Evolutionary conservation across 2,329 filamentous ascomycete genomes (phyloP), one percentile per base, ranked within the genome.

Genomic region (Aurifilum marmelostoma): DNA sequence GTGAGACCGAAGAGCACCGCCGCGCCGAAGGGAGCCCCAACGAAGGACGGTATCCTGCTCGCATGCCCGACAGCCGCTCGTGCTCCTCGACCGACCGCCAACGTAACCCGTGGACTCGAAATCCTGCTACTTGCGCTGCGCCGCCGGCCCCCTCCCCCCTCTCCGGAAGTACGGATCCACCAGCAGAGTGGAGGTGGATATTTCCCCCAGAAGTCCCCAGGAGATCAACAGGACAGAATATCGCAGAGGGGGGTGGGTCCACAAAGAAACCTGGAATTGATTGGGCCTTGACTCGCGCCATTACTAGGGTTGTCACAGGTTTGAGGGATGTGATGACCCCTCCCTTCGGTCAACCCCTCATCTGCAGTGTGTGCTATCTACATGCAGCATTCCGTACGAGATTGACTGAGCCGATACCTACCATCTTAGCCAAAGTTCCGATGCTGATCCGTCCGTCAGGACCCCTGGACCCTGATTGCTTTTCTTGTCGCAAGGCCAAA

Each of bases 1-100:
- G 60, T 70, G 54, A 65, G 37, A 64, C 29, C 43, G 47, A 67
- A 12, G 34, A 58, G 43, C 21, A 18, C n/a, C 16, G 56, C n/a
- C 32, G 21, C 16, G 24, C 60, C 16, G 56, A 34, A n/a, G 34
- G 18, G 32, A 32, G 34, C 39, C 34, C 29, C 47, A 63, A 47
- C 39, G 9, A 43, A 60, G n/a, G 16, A 29, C 50, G 60, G 41
- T 37, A 43, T 61, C 59, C 34, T 63, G 58, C 43, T 43, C 37
- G 21, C 34, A 41, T 29, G 29, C 37, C 52, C 34, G 32, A 62
- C 52, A 29, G 29, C 12, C 14, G 52, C 16, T 27, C 14, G 24
- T 56, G 52, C 6, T 56, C 52, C 24, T 56, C 12, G 52, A 12
- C 27, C 24, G 52, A 29, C 12, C 14, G 14, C 27, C 14, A 32